A percentile compares a stretch with the other conserved stretches of the same genome.
Conservation (phyloP, 1,284 basidiomycete genomes). For the Testicularia cyperi region DNA sequence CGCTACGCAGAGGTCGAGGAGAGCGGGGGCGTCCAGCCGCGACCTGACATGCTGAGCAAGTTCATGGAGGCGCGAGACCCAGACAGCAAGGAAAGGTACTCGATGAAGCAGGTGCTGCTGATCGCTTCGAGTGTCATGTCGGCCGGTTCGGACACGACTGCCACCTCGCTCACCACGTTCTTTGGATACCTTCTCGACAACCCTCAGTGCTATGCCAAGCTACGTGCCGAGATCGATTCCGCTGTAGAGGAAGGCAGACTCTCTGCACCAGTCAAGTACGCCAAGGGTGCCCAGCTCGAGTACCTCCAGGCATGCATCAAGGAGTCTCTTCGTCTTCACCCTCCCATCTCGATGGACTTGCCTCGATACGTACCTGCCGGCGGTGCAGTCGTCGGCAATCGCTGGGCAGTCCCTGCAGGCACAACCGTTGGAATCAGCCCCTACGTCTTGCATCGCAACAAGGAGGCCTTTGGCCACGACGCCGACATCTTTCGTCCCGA, state of each 20-base stretch:
- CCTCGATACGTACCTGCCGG: slow-evolving; percentile 50
- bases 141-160: slow-evolving; percentile 55
- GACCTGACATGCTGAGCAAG: slow-evolving; percentile 46
- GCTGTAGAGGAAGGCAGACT: slow-evolving; percentile 42
- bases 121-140: slow-evolving; percentile 37
- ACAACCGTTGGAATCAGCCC: slow-evolving; percentile 50
- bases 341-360: slow-evolving; percentile 54
- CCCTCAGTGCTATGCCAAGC: slow-evolving; percentile 30
- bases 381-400: slow-evolving; percentile 44
- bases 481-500: slow-evolving; percentile 47
- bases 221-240: slow-evolving; percentile 46
- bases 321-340: slow-evolving; percentile 56
- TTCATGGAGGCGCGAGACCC: slow-evolving; percentile 43
- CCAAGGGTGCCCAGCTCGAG: slow-evolving; percentile 37
- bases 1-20: slow-evolving; percentile 36
- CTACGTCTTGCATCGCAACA: slow-evolving; percentile 49
- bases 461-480: slow-evolving; percentile 43
- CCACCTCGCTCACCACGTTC: slow-evolving; percentile 44
- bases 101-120: slow-evolving; percentile 32
- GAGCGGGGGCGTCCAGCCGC: slow-evolving; percentile 12
- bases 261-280: slow-evolving; percentile 42
- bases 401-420: slow-evolving; percentile 37
- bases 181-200: slow-evolving; percentile 51
- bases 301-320: slow-evolving; percentile 57
- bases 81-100: slow-evolving; percentile 22